Evolutionary conservation across 768 basidiomycete species (phyloP), one percentile per base, ranked within the genome.

Genomic region (Amanita molliuscula): DNA sequence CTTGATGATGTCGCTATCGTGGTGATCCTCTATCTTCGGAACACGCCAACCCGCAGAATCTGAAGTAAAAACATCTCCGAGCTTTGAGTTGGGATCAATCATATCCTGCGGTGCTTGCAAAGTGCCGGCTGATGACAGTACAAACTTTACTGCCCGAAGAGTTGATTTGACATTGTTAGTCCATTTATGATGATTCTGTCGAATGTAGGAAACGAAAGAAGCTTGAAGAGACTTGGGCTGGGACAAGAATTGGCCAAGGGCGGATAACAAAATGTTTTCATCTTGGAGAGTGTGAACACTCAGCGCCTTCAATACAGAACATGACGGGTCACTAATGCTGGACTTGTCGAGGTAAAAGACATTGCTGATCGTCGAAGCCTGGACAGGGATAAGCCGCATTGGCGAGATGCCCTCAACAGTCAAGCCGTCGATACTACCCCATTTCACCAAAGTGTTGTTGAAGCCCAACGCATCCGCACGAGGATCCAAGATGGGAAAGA

Each of bases 261-360:
- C 59, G 43, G 67, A 48, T 13, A 46, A 33, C 4, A 69, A 50
- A 21, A 70, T 51, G 11, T 64, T 61, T 21, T 54, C 13, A 9
- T 60, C 62, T 0, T 55, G 50, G 9, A 66, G 47, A 37, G 55
- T 42, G 10, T 18, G 37, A 21, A 44, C 43, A 2, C 57, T 48
- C 2, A 52, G 48, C 0, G 61, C 56, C 23, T 66, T 61, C 4
- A 70, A 44, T 21, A 64, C 54, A 4, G 54, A 49, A 21, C 66
- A 51, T 15, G 69, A 46, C 1, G 47, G 33, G 6, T 58, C 53
- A 6, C 58, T 54, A 10, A 60, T 44, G 21, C 52, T 45, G 3
- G 56, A 53, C 0, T 59, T 53, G 50, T 67, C 64, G 25, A 71
- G 59, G 42, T 67, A 68, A 2, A 59, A 52, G 10, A 61, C 49